A percentile compares a stretch with the other conserved stretches of the same genome.
These are phyloP conservation scores for Zoysia matrella DNA, from an alignment of 202 grass and related monocot species.

Conservation along the genomic window DNA sequence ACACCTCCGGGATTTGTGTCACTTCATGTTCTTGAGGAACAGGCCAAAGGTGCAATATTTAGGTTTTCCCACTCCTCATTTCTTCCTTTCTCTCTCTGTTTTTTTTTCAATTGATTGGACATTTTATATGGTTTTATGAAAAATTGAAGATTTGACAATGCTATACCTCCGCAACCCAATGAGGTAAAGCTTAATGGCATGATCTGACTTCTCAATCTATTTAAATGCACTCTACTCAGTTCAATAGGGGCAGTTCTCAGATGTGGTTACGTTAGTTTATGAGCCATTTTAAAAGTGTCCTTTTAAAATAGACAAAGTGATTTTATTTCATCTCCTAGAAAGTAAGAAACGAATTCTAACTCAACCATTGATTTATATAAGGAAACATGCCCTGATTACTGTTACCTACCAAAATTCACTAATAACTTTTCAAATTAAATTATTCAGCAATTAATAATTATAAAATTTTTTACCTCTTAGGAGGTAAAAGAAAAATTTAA, in stretches of 20 bases:
- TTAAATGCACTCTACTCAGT: neutral
- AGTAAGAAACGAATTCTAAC: too few relatives aligned
- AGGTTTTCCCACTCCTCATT: neutral
- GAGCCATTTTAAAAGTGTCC: too few relatives aligned
- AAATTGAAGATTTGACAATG: constrained; percentile 68
- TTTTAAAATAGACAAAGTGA: too few relatives aligned
- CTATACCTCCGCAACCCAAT: constrained; percentile 60
- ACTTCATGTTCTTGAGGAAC: constrained; percentile 72
- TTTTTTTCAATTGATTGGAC: constrained; percentile 3
- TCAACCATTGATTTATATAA: too few relatives aligned
- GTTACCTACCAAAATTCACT: too few relatives aligned
- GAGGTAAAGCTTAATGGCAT: constrained; percentile 46
- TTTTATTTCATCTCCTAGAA: too few relatives aligned
- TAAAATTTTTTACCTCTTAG: too few relatives aligned
- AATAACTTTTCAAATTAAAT: too few relatives aligned
- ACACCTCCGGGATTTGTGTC: constrained; percentile 71
- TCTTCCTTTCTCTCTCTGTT: neutral
- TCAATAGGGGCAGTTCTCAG: neutral
- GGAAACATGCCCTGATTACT: too few relatives aligned
- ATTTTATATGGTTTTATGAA: constrained; percentile 28
- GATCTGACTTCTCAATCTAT: neutral
- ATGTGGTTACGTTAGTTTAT: constrained; percentile 9
- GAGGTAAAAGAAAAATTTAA: too few relatives aligned
- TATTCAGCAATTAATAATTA: too few relatives aligned
- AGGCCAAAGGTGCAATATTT: constrained; percentile 51